Evolutionary conservation across 176 grass and related monocot species (phyloP).

Genomic region (Raddia guianensis): DNA sequence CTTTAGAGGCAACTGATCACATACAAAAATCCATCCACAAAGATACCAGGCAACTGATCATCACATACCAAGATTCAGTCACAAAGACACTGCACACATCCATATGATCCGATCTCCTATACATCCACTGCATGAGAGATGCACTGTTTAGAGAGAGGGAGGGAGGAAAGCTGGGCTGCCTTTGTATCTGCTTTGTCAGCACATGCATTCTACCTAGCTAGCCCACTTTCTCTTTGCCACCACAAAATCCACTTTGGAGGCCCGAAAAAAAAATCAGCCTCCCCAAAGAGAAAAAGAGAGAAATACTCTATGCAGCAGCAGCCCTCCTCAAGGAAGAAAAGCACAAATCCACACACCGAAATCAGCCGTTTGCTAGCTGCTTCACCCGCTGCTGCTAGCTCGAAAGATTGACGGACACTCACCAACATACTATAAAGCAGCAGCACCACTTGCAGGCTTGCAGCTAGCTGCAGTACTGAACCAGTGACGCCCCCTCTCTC

Average conservation of each 20-base stretch:
- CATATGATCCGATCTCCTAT: conserved; percentile 46
- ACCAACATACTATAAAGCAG: conserved; percentile 51
- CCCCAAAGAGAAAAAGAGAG: conserved; percentile 30
- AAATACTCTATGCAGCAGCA: not conserved
- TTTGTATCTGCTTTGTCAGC: conserved; percentile 84
- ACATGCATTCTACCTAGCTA: conserved; percentile 64
- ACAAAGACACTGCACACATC: conserved; percentile 41
- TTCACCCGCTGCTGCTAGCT: conserved; percentile 38
- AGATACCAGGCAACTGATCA: conserved; percentile 53
- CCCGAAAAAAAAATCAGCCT: conserved; percentile 24
- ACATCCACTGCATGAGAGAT: conserved; percentile 5
- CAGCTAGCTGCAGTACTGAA: not conserved
- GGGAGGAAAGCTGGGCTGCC: conserved; percentile 54
- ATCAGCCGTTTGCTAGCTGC: conserved; percentile 30
- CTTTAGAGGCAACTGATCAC: conserved; percentile 56
- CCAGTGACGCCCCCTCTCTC: not conserved
- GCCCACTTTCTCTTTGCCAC: conserved; percentile 47
- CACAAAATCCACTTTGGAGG: conserved; percentile 71
- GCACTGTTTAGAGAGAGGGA: not conserved
- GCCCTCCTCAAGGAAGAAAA: conserved; percentile 86
- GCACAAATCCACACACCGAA: conserved; percentile 61
- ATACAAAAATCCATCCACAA: conserved; percentile 41
- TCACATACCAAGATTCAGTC: conserved; percentile 34
- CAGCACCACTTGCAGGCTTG: conserved; percentile 43
- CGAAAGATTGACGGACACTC: conserved; percentile 39